Evolutionary conservation across 2,329 filamentous ascomycete species (phyloP), one percentile per base, ranked within the genome.

Genomic region (Curvularia eragrostidis): DNA sequence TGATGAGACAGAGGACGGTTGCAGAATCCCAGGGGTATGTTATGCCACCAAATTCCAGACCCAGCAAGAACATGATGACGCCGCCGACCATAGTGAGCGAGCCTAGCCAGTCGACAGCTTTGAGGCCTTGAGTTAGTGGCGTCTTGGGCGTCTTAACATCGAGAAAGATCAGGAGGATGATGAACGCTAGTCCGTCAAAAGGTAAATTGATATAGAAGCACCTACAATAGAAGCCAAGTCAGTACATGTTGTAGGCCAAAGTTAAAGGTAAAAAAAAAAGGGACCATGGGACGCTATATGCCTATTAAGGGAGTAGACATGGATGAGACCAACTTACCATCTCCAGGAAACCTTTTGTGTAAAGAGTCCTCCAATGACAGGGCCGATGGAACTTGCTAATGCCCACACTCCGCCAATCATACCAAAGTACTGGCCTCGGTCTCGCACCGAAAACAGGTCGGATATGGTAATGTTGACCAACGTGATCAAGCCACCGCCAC

Each of bases 41-140:
- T 13, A 92, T 85, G 48, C 91, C 93, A 53, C 93, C 93, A 61
- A 94, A 91, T 71, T 96, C 89, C 10, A 97, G 85, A 0, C 92
- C 93, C 41, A 97, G 86, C 3, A 97, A 85, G 63, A 96, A 82
- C 91, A 96, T 94, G 19, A 96, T 81, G 0, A 91, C 93, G 19
- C 89, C 91, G 41, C 89, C 90, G 23, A 93, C 84, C 71, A 96
- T 86, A 28, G 84, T 79, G 10, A 89, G 52, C 1, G 84, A 86
- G 1, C 90, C 90, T 5, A 85, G 65, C 87, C 87, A 89, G 73
- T 89, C 87, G 59, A 89, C 86, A 0, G 85, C 85, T 59, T 84
- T 85, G 8, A 91, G 76, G 0, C 89, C 89, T 38, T 85, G 78
- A 57, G 79, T 75, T 2, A 91, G 73, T 0, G 87, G 84, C 0